Conservation (phyloP, 2,329 filamentous ascomycete species). For the Paramyrothecium roridum region DNA sequence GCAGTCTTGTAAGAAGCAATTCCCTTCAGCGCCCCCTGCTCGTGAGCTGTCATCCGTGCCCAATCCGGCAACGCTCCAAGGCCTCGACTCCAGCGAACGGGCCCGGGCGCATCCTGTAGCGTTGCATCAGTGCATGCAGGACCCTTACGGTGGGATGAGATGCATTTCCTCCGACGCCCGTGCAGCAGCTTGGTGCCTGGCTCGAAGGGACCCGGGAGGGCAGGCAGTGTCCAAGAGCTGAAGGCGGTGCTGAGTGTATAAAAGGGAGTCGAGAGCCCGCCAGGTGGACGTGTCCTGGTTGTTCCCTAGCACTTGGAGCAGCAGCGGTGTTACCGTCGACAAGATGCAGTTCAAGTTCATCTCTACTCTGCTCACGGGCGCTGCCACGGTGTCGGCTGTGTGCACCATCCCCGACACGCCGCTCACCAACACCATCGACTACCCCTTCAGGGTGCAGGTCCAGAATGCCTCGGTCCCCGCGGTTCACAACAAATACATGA, state of each 20-base stretch:
- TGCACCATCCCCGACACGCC: background rate
- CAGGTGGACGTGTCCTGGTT: no score
- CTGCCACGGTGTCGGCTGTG: background rate
- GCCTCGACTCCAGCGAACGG: background rate
- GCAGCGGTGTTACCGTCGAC: background rate
- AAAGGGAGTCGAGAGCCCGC: background rate
- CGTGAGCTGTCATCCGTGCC: background rate
- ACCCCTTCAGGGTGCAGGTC: background rate
- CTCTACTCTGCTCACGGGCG: background rate
- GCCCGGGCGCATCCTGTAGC: background rate
- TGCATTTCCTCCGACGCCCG: background rate
- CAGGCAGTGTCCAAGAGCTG: background rate
- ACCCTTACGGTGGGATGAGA: background rate
- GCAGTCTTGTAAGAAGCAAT: no score
- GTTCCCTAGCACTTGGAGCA: no score
- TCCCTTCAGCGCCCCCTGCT: no score
- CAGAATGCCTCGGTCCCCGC: background rate
- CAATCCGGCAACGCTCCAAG: background rate
- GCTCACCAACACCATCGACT: background rate
- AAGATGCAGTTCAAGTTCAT: background rate
- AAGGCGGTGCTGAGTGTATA: background rate
- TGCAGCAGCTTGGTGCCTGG: background rate
- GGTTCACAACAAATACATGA: conserved; percentile 1
- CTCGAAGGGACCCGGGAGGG: background rate
- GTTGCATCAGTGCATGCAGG: background rate